Evolutionary conservation across 164 flowering plant genomes (phyloP).

Genomic region (Saururus chinensis): DNA sequence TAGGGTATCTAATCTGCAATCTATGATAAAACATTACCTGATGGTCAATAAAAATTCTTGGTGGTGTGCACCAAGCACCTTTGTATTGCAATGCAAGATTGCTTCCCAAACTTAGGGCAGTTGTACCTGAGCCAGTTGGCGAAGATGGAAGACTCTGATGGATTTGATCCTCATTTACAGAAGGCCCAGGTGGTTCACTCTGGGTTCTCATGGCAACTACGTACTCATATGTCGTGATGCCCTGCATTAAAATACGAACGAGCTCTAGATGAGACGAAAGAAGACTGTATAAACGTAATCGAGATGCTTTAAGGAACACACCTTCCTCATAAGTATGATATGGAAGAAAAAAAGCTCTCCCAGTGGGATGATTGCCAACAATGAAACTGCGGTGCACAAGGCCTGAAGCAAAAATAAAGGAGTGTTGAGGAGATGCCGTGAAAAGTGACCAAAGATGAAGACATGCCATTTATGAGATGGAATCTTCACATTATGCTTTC

Average conservation of each 20-base stretch:
- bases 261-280: not conserved
- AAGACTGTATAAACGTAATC: not conserved
- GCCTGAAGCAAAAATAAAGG: constrained; percentile 33
- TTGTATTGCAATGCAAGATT: constrained; percentile 81
- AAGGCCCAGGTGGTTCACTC: constrained; percentile 89
- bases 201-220: constrained; percentile 93
- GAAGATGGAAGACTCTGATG: constrained; percentile 80
- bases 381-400: constrained; percentile 61
- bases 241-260: constrained; percentile 30
- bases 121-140: constrained; percentile 76
- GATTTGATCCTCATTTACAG: constrained; percentile 59
- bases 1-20: not conserved
- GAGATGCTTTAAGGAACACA: constrained; percentile 10
- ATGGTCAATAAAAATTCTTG: constrained; percentile 88
- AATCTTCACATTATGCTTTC: too few relatives aligned
- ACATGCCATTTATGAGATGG: too few relatives aligned
- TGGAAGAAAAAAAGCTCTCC: constrained; percentile 89
- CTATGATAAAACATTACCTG: constrained; percentile 34
- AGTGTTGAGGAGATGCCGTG: not conserved
- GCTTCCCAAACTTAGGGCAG: constrained; percentile 84
- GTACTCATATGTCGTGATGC: constrained; percentile 91
- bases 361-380: constrained; percentile 63
- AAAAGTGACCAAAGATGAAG: not conserved
- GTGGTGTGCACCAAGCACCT: constrained; percentile 96
- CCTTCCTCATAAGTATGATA: constrained; percentile 72